Percentiles rank a stretch among this genome's conserved stretches.
phyloP scores from a whole-genome alignment of 345 rosid genomes.

The Kernera saxatilis region DNA sequence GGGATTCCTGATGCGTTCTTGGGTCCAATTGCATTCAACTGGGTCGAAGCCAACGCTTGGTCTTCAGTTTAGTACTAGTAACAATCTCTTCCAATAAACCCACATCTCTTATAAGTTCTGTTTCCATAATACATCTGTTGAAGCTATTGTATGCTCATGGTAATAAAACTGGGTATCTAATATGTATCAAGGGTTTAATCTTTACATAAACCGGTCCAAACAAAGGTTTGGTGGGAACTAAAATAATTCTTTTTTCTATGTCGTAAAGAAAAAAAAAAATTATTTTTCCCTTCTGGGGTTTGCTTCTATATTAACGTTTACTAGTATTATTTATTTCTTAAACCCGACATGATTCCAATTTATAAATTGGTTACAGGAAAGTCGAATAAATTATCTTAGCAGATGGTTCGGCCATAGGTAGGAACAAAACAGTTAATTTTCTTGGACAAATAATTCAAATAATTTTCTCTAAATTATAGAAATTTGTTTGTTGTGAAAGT shows the following conservation, averaged over 20 bases:
- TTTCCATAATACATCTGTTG: not conserved
- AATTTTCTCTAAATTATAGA: too few relatives aligned
- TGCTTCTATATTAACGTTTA: not conserved
- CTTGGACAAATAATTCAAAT: too few relatives aligned
- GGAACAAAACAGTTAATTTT: too few relatives aligned
- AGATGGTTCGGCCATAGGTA: too few relatives aligned
- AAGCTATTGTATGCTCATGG: not conserved
- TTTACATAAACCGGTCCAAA: not conserved
- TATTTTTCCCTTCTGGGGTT: not conserved
- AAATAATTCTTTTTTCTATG: too few relatives aligned
- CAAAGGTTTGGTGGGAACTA: not conserved
- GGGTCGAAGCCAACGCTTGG: slow-evolving; percentile 88
- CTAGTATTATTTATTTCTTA: too few relatives aligned
- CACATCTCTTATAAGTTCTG: not conserved
- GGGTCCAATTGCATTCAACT: slow-evolving; percentile 79
- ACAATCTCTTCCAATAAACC: not conserved
- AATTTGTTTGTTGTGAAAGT: too few relatives aligned
- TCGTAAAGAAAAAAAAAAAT: too few relatives aligned
- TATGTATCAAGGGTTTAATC: slow-evolving; percentile 1
- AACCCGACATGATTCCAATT: too few relatives aligned
- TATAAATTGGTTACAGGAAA: too few relatives aligned
- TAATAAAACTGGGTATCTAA: slow-evolving; percentile 11
- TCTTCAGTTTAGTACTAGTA: slow-evolving; percentile 39
- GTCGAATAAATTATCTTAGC: too few relatives aligned
- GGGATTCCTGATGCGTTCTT: slow-evolving; percentile 77